These are phyloP conservation scores for Achaetomiella virescens DNA, from an alignment of 495 filamentous ascomycete genomes.

Conservation along the genomic window DNA sequence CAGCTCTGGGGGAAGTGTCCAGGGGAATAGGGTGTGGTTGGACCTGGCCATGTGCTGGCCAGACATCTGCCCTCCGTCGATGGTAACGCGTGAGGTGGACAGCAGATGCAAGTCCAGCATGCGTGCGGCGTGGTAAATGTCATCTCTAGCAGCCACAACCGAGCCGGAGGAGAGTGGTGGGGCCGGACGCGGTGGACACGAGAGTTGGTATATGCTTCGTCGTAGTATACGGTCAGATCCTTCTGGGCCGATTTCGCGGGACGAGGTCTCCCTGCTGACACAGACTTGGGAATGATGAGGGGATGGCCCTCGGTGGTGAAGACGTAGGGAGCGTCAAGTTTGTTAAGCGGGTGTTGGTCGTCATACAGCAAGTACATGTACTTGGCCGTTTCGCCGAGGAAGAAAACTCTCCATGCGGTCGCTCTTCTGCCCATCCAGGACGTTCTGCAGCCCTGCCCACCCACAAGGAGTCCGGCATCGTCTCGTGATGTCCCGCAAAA, in stretches of 20 bases:
- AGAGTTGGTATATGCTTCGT: conserved; percentile 40
- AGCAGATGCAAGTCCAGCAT: conserved; percentile 76
- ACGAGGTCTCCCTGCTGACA: conserved; percentile 8
- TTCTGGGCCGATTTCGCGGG: conserved; percentile 14
- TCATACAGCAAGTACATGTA: conserved; percentile 91
- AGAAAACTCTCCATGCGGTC: conserved; percentile 99
- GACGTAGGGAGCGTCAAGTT: conserved; percentile 77
- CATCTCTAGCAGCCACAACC: conserved; percentile 71
- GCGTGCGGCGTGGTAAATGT: conserved; percentile 86
- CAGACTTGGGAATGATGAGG: conserved; percentile 64
- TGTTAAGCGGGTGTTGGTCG: conserved; percentile 78
- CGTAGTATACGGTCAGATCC: conserved; percentile 26
- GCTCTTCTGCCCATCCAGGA: conserved; percentile 77
- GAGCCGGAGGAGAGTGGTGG: conserved; percentile 63
- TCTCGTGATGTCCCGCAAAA: conserved; percentile 76
- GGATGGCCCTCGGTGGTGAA: conserved; percentile 97
- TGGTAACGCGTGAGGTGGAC: conserved; percentile 30
- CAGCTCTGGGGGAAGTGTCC: conserved; percentile 73
- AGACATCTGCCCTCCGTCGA: conserved; percentile 14
- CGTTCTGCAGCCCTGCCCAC: conserved; percentile 93
- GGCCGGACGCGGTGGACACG: conserved; percentile 56
- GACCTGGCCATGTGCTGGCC: conserved; percentile 43
- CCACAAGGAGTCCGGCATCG: conserved; percentile 92
- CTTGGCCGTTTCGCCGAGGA: conserved; percentile 91
- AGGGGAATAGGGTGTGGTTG: conserved; percentile 76